A percentile compares a stretch with the other conserved stretches of the same genome.
These are phyloP conservation scores for Pichia cephalocereana DNA, from an alignment of 805 yeast species.

Conservation along the genomic window DNA sequence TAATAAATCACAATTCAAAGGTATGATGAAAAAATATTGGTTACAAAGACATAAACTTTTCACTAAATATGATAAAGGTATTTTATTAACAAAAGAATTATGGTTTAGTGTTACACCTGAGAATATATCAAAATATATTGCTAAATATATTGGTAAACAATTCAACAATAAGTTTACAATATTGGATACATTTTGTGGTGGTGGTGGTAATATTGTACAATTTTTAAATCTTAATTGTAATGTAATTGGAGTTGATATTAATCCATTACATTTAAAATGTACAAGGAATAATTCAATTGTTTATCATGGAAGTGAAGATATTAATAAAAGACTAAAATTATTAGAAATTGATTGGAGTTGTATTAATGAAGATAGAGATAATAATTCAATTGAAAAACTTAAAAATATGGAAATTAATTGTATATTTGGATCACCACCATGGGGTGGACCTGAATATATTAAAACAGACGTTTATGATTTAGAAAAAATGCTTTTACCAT, in stretches of 20 bases:
- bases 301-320: constrained; percentile 2
- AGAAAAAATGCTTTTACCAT: constrained; percentile 31
- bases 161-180: neutral
- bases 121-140: constrained; percentile 49
- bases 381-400: neutral
- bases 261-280: constrained; percentile 10
- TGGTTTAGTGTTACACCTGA: constrained; percentile 93
- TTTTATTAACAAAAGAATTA: constrained; percentile 58
- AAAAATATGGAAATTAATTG: constrained; percentile 32
- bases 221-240: constrained; percentile 25
- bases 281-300: constrained; percentile 4
- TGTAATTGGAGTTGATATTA: constrained; percentile 9
- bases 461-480: constrained; percentile 35
- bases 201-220: constrained; percentile 80
- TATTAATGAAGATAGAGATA: neutral
- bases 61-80: constrained; percentile 55
- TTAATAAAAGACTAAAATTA: constrained; percentile 1
- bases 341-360: constrained; percentile 8
- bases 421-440: constrained; percentile 69
- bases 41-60: constrained; percentile 51
- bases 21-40: constrained; percentile 47
- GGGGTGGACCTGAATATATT: constrained; percentile 72
- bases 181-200: constrained; percentile 80
- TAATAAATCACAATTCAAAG: constrained; percentile 7
- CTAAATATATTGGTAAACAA: constrained; percentile 47